Evolutionary conservation across 164 flowering plant genomes (phyloP).

Genomic region (Tinospora cordifolia): DNA sequence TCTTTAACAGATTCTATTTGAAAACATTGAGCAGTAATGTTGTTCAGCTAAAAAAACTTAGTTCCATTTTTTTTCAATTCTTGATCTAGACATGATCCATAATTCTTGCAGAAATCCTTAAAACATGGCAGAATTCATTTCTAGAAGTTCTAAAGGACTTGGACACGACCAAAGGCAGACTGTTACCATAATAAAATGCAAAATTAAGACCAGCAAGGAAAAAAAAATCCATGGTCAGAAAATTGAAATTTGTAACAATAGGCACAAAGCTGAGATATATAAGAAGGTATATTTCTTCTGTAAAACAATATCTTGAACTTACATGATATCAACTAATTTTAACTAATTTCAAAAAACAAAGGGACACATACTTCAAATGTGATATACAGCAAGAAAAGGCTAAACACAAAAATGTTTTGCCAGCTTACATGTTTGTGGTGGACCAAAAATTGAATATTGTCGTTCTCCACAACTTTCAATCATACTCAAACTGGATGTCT

Average conservation of each 20-base stretch:
- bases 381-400: conserved; percentile 10
- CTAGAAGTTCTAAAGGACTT: no score
- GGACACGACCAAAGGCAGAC: no score
- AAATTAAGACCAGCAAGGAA: neutral
- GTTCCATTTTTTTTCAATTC: no score
- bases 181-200: neutral
- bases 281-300: conserved; percentile 11
- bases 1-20: no score
- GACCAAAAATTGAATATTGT: conserved; percentile 21
- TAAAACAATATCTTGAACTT: conserved; percentile 13
- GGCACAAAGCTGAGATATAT: conserved; percentile 1
- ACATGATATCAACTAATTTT: conserved; percentile 14
- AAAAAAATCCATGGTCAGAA: neutral
- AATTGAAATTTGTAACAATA: neutral
- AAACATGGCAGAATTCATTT: no score
- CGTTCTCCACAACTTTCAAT: conserved; percentile 24
- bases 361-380: neutral
- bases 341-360: neutral
- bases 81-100: no score
- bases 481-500: conserved; percentile 68
- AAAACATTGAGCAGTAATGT: no score
- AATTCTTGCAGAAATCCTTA: no score
- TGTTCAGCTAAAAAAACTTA: no score
- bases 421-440: conserved; percentile 16
- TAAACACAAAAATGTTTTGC: conserved; percentile 14